Conservation (phyloP, 352 stramenopile species). For the Phytophthora hibernalis region DNA sequence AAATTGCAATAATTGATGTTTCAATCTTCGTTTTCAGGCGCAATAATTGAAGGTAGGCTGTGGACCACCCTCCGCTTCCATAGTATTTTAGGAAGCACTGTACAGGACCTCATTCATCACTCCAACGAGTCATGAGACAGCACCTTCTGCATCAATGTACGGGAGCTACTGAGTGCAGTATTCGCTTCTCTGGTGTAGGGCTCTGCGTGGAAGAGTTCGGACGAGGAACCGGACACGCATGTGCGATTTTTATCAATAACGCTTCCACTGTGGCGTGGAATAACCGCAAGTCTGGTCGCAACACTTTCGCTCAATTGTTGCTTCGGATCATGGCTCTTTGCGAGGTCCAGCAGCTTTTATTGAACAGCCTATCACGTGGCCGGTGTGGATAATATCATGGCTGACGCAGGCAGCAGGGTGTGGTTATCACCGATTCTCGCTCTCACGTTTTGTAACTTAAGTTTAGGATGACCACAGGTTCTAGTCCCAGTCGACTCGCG, state of each 20-base stretch:
- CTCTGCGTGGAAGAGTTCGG: no score
- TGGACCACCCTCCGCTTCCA: no score
- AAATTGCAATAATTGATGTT: no score
- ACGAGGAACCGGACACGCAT: no score
- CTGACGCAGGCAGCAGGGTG: conserved; percentile 26
- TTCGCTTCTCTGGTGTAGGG: conserved; percentile 13
- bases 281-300: conserved; percentile 10
- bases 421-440: conserved; percentile 13
- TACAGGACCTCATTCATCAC: neutral
- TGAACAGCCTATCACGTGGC: conserved; percentile 13
- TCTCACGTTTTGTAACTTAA: conserved; percentile 3
- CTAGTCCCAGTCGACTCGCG: conserved; percentile 13
- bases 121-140: neutral
- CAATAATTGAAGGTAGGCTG: no score
- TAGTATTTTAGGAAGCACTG: no score
- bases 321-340: conserved; percentile 11
- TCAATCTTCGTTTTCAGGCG: no score
- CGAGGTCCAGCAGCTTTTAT: conserved; percentile 20
- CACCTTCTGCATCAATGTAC: conserved; percentile 16
- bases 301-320: conserved; percentile 20
- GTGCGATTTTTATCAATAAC: conserved; percentile 24
- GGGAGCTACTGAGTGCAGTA: conserved; percentile 17
- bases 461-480: conserved; percentile 11
- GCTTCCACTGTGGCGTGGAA: conserved; percentile 16
- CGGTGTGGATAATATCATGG: conserved; percentile 17